These are phyloP conservation scores for Nematocida sp. DNA, from an alignment of 371 early-diverging fungal species.

Conservation along the genomic window DNA sequence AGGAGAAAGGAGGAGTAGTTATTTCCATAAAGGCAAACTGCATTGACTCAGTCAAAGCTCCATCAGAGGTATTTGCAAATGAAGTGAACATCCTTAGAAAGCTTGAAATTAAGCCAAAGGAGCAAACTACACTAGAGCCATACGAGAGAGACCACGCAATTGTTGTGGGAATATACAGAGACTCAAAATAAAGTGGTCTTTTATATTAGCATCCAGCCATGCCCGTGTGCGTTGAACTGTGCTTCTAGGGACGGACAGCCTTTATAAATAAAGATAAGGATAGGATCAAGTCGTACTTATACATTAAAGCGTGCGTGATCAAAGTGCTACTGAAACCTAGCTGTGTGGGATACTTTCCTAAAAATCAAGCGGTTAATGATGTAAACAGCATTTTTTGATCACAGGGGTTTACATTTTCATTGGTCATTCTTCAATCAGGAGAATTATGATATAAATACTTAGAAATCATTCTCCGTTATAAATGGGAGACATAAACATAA, in stretches of 20 bases:
- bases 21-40: conserved; percentile 99
- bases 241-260: neutral
- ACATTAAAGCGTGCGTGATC: neutral
- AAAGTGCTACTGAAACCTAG: neutral
- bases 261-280: neutral
- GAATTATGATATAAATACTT: too few species aligned
- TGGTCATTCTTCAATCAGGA: too few species aligned
- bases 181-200: neutral
- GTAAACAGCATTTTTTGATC: too few species aligned
- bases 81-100: conserved; percentile 97
- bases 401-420: too few species aligned
- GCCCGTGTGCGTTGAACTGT: too few species aligned
- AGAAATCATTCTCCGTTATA: too few species aligned
- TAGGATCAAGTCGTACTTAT: neutral
- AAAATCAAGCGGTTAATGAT: too few species aligned
- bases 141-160: conserved; percentile 99
- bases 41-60: conserved; percentile 96
- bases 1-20: conserved; percentile 92
- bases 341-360: too few species aligned
- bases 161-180: conserved; percentile 78
- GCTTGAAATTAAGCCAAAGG: conserved; percentile 95
- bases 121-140: conserved; percentile 97
- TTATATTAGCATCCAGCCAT: too few species aligned
- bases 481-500: conserved; percentile 3
- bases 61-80: conserved; percentile 94